These are phyloP conservation scores for Actinidia polygama DNA, from an alignment of 179 eudicot genomes.

Conservation along the genomic window DNA sequence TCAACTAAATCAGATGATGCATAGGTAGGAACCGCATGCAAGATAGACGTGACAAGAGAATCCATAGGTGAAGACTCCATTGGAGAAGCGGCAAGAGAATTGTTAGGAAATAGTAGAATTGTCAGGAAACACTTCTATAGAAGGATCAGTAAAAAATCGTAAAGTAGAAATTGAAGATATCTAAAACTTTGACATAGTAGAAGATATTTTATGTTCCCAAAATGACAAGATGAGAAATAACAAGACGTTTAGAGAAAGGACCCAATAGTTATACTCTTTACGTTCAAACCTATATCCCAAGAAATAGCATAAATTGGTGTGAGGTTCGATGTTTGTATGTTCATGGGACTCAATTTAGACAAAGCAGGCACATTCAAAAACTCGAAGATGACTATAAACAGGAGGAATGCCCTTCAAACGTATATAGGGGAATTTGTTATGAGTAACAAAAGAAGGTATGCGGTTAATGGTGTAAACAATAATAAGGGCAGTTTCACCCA, in stretches of 20 bases:
- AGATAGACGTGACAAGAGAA: neutral
- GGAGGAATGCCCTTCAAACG: neutral
- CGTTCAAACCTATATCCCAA: too few relatives aligned
- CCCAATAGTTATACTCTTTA: too few relatives aligned
- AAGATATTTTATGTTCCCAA: neutral
- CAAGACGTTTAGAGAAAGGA: too few relatives aligned
- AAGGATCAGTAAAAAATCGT: neutral
- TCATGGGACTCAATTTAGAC: too few relatives aligned
- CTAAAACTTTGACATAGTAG: neutral
- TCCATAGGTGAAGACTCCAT: neutral
- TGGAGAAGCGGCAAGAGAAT: neutral
- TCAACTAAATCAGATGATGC: neutral
- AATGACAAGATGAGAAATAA: too few relatives aligned
- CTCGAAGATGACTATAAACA: neutral
- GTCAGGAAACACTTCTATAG: neutral
- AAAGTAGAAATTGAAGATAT: neutral
- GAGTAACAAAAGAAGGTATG: too few relatives aligned
- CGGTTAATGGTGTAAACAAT: neutral
- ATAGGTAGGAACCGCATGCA: neutral
- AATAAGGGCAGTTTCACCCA: neutral
- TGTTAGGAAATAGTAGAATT: too few relatives aligned
- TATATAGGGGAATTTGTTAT: neutral
- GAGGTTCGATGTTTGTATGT: too few relatives aligned
- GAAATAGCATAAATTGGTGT: too few relatives aligned
- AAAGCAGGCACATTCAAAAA: too few relatives aligned